These are phyloP conservation scores for Xerocomus brunneocitrinus DNA, from an alignment of 768 basidiomycete genomes.

Conservation along the genomic window DNA sequence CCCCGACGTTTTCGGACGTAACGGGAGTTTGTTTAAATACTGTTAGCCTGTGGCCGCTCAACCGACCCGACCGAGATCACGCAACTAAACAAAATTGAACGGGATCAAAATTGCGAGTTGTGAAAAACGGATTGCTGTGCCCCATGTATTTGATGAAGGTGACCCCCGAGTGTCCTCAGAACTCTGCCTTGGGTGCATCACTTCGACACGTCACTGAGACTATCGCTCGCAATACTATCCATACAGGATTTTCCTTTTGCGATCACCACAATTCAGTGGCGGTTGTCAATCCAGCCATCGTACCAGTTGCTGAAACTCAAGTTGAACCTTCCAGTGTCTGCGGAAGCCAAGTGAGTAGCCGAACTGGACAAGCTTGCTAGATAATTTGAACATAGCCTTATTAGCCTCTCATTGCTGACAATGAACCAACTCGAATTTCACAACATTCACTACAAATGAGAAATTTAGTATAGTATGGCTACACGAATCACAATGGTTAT, in stretches of 20 bases:
- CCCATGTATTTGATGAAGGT: neutral
- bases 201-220: neutral
- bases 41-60: neutral
- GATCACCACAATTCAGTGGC: neutral
- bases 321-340: neutral
- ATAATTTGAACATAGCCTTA: neutral
- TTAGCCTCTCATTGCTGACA: neutral
- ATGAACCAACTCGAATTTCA: neutral
- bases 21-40: neutral
- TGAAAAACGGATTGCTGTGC: neutral
- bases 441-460: neutral
- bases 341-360: neutral
- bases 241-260: neutral
- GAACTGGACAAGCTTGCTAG: neutral
- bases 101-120: neutral
- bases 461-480: neutral
- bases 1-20: neutral
- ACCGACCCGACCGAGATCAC: neutral
- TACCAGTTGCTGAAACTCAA: neutral
- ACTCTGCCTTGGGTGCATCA: neutral
- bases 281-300: neutral
- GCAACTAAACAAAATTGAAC: neutral
- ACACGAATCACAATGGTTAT: neutral
- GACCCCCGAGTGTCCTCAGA: neutral
- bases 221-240: neutral